Conservation (phyloP, 306 rosid species). For the Cicer cuneatum region DNA sequence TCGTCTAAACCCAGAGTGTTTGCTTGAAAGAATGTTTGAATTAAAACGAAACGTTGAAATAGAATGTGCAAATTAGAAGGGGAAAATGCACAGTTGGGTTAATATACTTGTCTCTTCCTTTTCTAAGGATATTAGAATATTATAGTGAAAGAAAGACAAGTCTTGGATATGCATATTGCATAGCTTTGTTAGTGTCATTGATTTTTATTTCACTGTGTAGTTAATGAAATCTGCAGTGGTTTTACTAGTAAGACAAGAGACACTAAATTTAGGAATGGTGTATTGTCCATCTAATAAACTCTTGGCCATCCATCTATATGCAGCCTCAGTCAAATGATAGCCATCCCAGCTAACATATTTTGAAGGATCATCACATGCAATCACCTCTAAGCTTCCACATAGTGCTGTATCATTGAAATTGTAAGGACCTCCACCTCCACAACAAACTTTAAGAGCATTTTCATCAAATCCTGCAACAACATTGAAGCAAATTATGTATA, state of each 20-base stretch:
- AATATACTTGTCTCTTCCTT: too few relatives aligned
- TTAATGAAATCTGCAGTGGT: conserved; percentile 16
- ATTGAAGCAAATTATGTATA: neutral
- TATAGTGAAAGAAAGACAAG: too few relatives aligned
- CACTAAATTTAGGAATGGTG: conserved; percentile 44
- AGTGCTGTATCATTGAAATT: conserved; percentile 41
- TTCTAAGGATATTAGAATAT: too few relatives aligned
- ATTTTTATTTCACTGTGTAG: conserved; percentile 4
- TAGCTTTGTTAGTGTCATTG: neutral
- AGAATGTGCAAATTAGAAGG: too few relatives aligned
- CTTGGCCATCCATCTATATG: conserved; percentile 56
- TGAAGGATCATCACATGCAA: conserved; percentile 55
- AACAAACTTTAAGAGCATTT: conserved; percentile 48
- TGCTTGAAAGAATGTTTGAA: too few relatives aligned
- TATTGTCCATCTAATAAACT: conserved; percentile 52
- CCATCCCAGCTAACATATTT: conserved; percentile 67
- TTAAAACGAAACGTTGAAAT: too few relatives aligned
- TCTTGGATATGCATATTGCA: too few relatives aligned
- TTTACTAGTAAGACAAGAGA: conserved; percentile 21
- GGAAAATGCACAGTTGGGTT: too few relatives aligned
- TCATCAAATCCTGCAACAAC: conserved; percentile 48
- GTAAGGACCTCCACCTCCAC: conserved; percentile 56
- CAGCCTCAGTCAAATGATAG: conserved; percentile 71
- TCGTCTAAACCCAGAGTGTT: too few relatives aligned
- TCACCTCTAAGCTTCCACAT: conserved; percentile 43